These are phyloP conservation scores for Thalia dealbata DNA, from an alignment of 176 grass and related monocot species.

Conservation along the genomic window DNA sequence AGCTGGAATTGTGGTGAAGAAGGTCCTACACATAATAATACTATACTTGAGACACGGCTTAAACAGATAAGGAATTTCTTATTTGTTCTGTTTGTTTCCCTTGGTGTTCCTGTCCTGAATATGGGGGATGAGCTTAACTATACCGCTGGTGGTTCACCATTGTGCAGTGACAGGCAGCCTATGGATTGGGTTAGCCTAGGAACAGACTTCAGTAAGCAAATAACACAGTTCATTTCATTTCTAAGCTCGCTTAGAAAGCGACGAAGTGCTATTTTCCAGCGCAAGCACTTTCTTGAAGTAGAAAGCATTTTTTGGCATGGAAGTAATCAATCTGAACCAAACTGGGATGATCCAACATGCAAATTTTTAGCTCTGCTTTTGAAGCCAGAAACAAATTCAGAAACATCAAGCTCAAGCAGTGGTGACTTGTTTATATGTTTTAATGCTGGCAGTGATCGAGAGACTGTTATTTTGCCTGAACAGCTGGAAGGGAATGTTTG, in stretches of 20 bases:
- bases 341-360: slow-evolving; percentile 50
- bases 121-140: slow-evolving; percentile 85
- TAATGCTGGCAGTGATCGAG: slow-evolving; percentile 39
- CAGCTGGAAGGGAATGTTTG: slow-evolving; percentile 52
- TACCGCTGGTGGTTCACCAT: slow-evolving; percentile 54
- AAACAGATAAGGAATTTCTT: slow-evolving; percentile 81
- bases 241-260: slow-evolving; percentile 51
- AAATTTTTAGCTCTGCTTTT: slow-evolving; percentile 60
- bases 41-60: slow-evolving; percentile 62
- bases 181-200: slow-evolving; percentile 59
- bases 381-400: slow-evolving; percentile 38
- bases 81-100: slow-evolving; percentile 70
- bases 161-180: slow-evolving; percentile 49
- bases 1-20: slow-evolving; percentile 96
- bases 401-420: slow-evolving; percentile 17
- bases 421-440: slow-evolving; percentile 69
- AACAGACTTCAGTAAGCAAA: slow-evolving; percentile 56
- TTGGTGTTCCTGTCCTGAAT: slow-evolving; percentile 74
- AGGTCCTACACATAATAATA: slow-evolving; percentile 44
- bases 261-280: slow-evolving; percentile 59
- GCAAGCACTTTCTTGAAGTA: slow-evolving; percentile 61
- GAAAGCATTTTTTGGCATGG: slow-evolving; percentile 87
- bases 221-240: slow-evolving; percentile 68
- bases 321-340: slow-evolving; percentile 45
- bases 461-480: slow-evolving; percentile 42